Evolutionary conservation across 2,329 filamentous ascomycete genomes (phyloP), one percentile per base, ranked within the genome.

Genomic region (Talaromyces sp.): DNA sequence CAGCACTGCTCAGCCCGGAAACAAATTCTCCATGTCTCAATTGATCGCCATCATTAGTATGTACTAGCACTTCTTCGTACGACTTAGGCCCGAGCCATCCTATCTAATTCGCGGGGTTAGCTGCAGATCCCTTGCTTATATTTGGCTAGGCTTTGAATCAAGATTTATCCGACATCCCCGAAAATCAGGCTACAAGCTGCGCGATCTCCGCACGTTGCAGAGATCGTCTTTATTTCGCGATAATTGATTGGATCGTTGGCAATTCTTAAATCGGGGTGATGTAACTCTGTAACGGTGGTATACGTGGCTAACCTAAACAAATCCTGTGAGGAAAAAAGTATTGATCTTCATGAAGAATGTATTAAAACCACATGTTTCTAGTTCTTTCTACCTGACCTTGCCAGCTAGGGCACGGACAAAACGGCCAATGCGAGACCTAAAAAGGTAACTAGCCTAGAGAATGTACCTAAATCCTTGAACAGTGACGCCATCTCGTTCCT

Each of bases 251-350:
- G n/a, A 11, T 37, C 52, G 52, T 54, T 31, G 31, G 19, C 11
- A 22, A 22, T 14, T 14, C 24, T 16, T 37, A 6, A 22, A 5
- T 16, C 22, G 19, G n/a, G 19, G 10, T 6, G 16, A 37, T 56
- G 52, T 56, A 56, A 56, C 52, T 37, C 50, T 56, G 52, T 37
- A 37, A 37, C 52, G 52, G 52, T 56, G 22, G 52, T 56, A 56
- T 52, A n/a, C 24, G 9, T 52, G 27, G 9, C 14, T 24, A 37
- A 37, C 7, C 35, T 54, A 2, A n/a, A 22, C 16, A 16, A 14
- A 14, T 56, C 19, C 13, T 37, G 7, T 9, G 4, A 37, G 3
- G 6, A 10, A 14, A 37, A 11, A 33, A 3, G 39, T 9, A 33
- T 52, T 5, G 22, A 22, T 5, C 10, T 35, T 37, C 31, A 7